Evolutionary conservation across 2,329 filamentous ascomycete species (phyloP).

Genomic region (Clonostachys solani): DNA sequence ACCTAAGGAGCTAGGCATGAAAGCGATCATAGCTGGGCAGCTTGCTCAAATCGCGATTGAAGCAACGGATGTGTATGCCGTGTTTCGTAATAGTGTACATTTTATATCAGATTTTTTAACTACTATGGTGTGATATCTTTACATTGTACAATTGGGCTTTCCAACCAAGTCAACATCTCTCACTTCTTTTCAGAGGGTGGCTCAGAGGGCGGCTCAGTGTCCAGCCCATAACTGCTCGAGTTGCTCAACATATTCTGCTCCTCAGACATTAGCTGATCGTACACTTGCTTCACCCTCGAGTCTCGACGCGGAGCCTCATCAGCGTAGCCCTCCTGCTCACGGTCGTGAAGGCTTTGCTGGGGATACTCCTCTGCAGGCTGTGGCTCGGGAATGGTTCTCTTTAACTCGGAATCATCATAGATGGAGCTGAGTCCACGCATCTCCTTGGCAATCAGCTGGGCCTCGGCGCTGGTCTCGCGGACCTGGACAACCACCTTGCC

Average conservation of each 20-base stretch:
- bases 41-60: too few relatives aligned
- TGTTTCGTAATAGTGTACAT: not conserved
- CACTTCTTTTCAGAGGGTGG: constrained; percentile 6
- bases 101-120: too few relatives aligned
- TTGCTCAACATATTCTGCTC: constrained; percentile 45
- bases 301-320: too few relatives aligned
- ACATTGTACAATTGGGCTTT: not conserved
- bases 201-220: not conserved
- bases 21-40: too few relatives aligned
- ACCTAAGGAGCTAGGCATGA: too few relatives aligned
- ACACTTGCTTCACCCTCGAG: not conserved
- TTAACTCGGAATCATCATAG: constrained; percentile 17
- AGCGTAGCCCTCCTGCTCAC: not conserved
- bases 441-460: constrained; percentile 42
- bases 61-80: too few relatives aligned
- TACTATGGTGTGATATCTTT: too few relatives aligned
- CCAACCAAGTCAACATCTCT: not conserved
- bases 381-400: constrained; percentile 5
- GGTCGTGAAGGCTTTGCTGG: not conserved
- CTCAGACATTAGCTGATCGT: constrained; percentile 50
- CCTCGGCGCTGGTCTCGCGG: constrained; percentile 28
- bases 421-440: constrained; percentile 25
- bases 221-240: constrained; percentile 30
- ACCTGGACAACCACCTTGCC: constrained; percentile 43
- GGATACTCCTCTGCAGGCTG: constrained; percentile 1